phyloP scores from a whole-genome alignment of 2,329 filamentous ascomycete species.

The Orbilia blumenaviensis region DNA sequence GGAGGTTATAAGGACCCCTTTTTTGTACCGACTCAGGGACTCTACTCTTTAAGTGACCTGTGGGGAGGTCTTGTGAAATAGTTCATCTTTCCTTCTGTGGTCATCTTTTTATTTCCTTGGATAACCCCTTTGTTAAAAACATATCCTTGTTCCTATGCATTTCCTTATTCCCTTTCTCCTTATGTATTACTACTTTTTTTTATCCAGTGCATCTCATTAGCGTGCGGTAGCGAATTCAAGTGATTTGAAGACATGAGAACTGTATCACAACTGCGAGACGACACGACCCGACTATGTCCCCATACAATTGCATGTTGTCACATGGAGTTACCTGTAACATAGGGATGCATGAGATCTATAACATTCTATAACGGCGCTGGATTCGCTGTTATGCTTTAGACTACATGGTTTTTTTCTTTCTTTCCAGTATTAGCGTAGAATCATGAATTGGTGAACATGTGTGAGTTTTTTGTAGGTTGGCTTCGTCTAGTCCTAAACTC shows the following conservation, averaged over 20 bases:
- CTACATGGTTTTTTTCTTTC: too few relatives aligned
- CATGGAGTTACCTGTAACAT: constrained; percentile 14
- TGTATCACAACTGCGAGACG: constrained; percentile 40
- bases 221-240: constrained; percentile 49
- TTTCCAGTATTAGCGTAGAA: too few relatives aligned
- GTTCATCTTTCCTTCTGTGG: constrained; percentile 11
- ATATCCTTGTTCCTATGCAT: constrained; percentile 10
- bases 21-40: constrained; percentile 14
- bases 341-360: constrained; percentile 1
- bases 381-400: not conserved
- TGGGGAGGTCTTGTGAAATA: constrained; percentile 21
- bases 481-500: too few relatives aligned
- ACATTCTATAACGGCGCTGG: not conserved
- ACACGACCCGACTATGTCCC: constrained; percentile 17
- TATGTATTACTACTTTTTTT: constrained; percentile 43
- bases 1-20: constrained; percentile 3
- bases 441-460: too few relatives aligned
- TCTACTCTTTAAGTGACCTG: constrained; percentile 7
- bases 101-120: constrained; percentile 19
- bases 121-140: constrained; percentile 21
- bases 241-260: constrained; percentile 45
- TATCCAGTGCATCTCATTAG: constrained; percentile 44
- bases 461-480: too few relatives aligned
- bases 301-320: constrained; percentile 11
- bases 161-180: constrained; percentile 24